phyloP scores from a whole-genome alignment of 2,329 filamentous ascomycete species.

The Blastomyces silverae region DNA sequence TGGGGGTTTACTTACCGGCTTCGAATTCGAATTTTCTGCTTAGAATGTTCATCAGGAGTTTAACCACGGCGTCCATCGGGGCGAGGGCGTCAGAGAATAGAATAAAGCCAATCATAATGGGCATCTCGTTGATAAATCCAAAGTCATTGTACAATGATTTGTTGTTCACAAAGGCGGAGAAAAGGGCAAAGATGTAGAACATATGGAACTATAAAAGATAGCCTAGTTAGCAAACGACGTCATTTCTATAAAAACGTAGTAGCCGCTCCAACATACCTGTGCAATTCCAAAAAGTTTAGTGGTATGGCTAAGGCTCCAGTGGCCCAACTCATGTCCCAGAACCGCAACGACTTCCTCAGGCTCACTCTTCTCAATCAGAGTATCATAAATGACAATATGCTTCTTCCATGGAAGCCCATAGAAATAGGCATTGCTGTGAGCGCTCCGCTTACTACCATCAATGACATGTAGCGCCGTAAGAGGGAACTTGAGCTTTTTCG shows the following conservation, averaged over 20 bases:
- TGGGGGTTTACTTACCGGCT: constrained; percentile 53
- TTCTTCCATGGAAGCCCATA: constrained; percentile 99
- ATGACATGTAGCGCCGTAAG: constrained; percentile 92
- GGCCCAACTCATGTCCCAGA: constrained; percentile 88
- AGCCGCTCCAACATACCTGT: constrained; percentile 51
- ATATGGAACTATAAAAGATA: constrained; percentile 62
- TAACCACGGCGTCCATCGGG: constrained; percentile 89
- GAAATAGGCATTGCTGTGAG: constrained; percentile 90
- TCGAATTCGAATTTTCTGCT: constrained; percentile 94
- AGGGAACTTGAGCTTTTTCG: constrained; percentile 79
- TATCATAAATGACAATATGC: constrained; percentile 99
- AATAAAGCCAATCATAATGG: constrained; percentile 95
- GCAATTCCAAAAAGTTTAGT: constrained; percentile 83
- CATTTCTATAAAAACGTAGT: constrained; percentile 7
- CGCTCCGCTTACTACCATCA: constrained; percentile 79
- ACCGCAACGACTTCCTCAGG: constrained; percentile 91
- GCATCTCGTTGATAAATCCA: constrained; percentile 73
- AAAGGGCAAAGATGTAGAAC: constrained; percentile 93
- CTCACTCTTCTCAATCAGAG: constrained; percentile 89
- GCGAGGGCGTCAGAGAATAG: constrained; percentile 95
- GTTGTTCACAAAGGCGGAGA: constrained; percentile 97
- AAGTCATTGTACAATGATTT: constrained; percentile 82
- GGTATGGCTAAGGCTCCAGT: constrained; percentile 95
- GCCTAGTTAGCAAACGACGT: constrained; percentile 1
- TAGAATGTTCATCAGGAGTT: constrained; percentile 91